phyloP scores from a whole-genome alignment of 805 yeast species.

The Zygosaccharomyces gambellarensis region DNA sequence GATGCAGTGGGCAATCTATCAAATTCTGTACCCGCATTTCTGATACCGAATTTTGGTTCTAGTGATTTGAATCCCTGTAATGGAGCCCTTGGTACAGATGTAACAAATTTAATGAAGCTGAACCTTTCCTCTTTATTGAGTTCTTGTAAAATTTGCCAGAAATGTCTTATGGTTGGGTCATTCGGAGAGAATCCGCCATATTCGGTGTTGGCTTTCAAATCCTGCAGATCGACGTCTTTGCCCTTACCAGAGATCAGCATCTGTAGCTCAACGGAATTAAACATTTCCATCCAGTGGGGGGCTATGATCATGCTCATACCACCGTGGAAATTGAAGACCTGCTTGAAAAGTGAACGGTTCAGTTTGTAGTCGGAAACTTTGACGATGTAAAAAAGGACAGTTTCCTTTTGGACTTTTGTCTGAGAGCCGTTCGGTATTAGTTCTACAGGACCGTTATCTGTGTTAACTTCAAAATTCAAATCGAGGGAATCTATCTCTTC shows the following conservation, averaged over 20 bases:
- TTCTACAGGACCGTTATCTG: slow-evolving; percentile 47
- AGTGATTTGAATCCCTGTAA: slow-evolving; percentile 75
- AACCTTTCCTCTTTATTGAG: slow-evolving; percentile 58
- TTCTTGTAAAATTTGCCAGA: slow-evolving; percentile 76
- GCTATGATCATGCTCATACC: slow-evolving; percentile 70
- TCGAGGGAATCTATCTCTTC: slow-evolving; percentile 52
- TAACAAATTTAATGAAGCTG: slow-evolving; percentile 76
- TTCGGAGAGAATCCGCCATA: slow-evolving; percentile 57
- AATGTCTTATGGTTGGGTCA: slow-evolving; percentile 55
- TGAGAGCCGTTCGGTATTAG: slow-evolving; percentile 57
- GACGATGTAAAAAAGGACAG: slow-evolving; percentile 69
- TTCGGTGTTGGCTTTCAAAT: slow-evolving; percentile 57
- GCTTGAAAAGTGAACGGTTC: slow-evolving; percentile 57
- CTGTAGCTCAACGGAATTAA: slow-evolving; percentile 79
- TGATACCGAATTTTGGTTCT: slow-evolving; percentile 74
- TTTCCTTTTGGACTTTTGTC: slow-evolving; percentile 52
- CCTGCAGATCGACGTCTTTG: slow-evolving; percentile 62
- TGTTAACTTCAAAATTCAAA: slow-evolving; percentile 61
- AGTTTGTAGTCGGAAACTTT: slow-evolving; percentile 74
- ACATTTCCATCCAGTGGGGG: slow-evolving; percentile 75
- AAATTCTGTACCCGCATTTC: slow-evolving; percentile 54
- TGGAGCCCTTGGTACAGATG: slow-evolving; percentile 90
- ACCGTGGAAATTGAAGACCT: slow-evolving; percentile 51
- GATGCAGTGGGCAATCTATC: slow-evolving; percentile 83
- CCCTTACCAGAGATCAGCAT: slow-evolving; percentile 78